Conservation (phyloP, 495 filamentous ascomycete genomes). For the Elaphomyces granulatus region DNA sequence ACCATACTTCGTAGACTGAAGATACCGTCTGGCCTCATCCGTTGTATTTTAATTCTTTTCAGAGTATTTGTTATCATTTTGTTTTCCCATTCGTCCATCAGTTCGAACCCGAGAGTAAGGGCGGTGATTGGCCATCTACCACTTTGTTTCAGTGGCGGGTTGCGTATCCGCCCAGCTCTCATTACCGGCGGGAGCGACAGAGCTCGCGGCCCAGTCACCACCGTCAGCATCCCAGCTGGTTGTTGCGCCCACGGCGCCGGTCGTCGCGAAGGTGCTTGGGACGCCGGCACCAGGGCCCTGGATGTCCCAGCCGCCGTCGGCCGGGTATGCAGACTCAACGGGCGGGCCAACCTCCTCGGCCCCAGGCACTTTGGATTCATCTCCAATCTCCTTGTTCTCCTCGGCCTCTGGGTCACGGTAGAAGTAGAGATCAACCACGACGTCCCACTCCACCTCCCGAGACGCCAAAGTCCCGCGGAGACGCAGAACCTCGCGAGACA, state of each 20-base stretch:
- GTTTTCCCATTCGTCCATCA: too few species aligned
- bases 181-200: constrained; percentile 36
- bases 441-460: constrained; percentile 93
- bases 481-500: constrained; percentile 97
- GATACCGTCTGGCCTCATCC: too few species aligned
- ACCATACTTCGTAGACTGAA: too few species aligned
- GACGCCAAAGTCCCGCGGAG: constrained; percentile 88
- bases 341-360: constrained; percentile 76
- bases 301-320: constrained; percentile 35
- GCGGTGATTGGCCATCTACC: constrained; percentile 40
- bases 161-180: constrained; percentile 56
- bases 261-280: constrained; percentile 45
- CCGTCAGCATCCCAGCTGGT: constrained; percentile 70
- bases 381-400: constrained; percentile 80
- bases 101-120: too few species aligned
- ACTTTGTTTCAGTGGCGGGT: constrained; percentile 38
- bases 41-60: too few species aligned
- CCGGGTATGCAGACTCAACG: constrained; percentile 67
- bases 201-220: constrained; percentile 57
- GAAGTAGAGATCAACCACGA: constrained; percentile 99
- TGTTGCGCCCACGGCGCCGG: constrained; percentile 45
- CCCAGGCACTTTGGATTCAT: constrained; percentile 51
- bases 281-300: constrained; percentile 46
- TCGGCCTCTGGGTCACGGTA: constrained; percentile 99
- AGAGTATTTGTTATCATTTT: too few species aligned